Conservation (phyloP, 2,329 filamentous ascomycete genomes). For the Moelleriella libera region DNA sequence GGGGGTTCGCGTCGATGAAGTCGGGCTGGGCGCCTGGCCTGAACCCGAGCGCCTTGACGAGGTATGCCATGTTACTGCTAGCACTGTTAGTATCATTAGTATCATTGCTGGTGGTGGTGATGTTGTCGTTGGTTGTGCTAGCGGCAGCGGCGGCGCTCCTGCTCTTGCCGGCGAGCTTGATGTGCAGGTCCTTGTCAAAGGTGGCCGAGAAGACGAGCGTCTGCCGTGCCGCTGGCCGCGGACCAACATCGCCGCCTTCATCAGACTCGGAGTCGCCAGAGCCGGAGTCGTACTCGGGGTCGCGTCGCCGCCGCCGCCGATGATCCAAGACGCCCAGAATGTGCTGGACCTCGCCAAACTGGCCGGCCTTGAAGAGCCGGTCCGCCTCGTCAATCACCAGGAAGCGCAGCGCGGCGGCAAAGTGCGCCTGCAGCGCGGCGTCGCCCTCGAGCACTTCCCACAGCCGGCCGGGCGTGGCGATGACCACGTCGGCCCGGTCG, state of each 20-base stretch:
- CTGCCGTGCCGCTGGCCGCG: slow-evolving; percentile 28
- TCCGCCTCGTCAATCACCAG: slow-evolving; percentile 92
- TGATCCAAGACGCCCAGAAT: slow-evolving; percentile 76
- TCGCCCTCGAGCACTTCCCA: slow-evolving; percentile 87
- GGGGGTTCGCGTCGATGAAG: slow-evolving; percentile 84
- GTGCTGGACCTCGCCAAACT: slow-evolving; percentile 88
- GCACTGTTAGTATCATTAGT: slow-evolving; percentile 39
- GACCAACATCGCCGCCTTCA: slow-evolving; percentile 3
- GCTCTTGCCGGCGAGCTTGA: slow-evolving; percentile 72
- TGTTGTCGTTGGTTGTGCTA: slow-evolving; percentile 56
- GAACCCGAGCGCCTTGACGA: slow-evolving; percentile 83
- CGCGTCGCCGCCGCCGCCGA: slow-evolving; percentile 48
- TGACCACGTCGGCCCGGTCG: slow-evolving; percentile 75
- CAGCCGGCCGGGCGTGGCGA: slow-evolving; percentile 80
- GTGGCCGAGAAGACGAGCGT: slow-evolving; percentile 95
- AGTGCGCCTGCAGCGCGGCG: slow-evolving; percentile 50
- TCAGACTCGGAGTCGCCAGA: slow-evolving; percentile 33
- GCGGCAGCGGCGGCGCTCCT: slow-evolving; percentile 25
- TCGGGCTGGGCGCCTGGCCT: slow-evolving; percentile 55
- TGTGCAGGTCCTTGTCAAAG: slow-evolving; percentile 81
- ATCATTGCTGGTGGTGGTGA: too few relatives aligned
- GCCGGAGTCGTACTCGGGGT: slow-evolving; percentile 24
- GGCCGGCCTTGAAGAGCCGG: slow-evolving; percentile 76
- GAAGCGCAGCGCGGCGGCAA: slow-evolving; percentile 58
- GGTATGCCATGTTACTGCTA: slow-evolving; percentile 79